Evolutionary conservation across 371 early-diverging fungal species (phyloP), one percentile per base, ranked within the genome.

Genomic region (Chytridium lagenaria): DNA sequence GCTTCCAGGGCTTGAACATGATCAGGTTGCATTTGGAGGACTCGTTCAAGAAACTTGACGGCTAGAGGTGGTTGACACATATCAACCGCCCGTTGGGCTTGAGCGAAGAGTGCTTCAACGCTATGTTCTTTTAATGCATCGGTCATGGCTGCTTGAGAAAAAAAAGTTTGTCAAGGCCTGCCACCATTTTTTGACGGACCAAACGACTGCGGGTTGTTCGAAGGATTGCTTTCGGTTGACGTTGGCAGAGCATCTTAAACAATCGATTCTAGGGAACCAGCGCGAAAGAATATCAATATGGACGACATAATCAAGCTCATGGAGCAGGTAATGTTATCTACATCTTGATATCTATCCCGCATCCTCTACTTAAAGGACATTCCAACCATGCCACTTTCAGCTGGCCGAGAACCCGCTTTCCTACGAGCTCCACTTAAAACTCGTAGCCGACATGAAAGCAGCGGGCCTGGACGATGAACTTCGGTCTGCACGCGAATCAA

Each of bases 31-130:
- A 89, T 69, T 49, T 88, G 86, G 44, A 94, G 80, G 1, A 93
- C 95, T 44, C 90, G 84, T 69, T 85, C 81, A 49, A 90, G 90
- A 70, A 92, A 92, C 50, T 90, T 82, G 50, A 87, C 84, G 0
- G 96, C 95, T 26, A 89, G 81, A 26, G 87, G 86, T 68, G 89
- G 92, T 61, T 92, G 90, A 78, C 91, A 88, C 50, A 84, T 78
- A 78, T 94, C 95, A 74, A 93, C 89, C 36, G 90, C 89, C 69
- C 88, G 86, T 72, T 90, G 86, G n/a, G 93, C 91, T 73, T 88
- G 77, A 15, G 59, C 38, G 22, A 81, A 59, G n/a, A 78, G 71
- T 26, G 72, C 69, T 10, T 19, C 44, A 22, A 40, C 40, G 44
- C 15, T 66, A 22, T 63, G 63, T 34, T 73, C 59, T n/a, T 39